Conservation (phyloP, 2,329 filamentous ascomycete genomes). For the Trichoderma sp. region DNA sequence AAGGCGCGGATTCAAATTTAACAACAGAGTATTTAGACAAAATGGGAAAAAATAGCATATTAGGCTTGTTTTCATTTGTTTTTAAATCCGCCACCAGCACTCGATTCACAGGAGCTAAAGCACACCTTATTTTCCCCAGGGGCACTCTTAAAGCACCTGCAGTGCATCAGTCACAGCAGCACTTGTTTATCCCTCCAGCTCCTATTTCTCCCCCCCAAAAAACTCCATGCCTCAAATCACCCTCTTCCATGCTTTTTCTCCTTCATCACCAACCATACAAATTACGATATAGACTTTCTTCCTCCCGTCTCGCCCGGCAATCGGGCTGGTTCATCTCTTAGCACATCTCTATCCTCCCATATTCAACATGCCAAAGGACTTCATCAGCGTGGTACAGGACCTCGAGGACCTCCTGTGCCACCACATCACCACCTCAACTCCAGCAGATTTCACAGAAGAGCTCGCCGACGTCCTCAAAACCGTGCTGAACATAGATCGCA, state of each 20-base stretch:
- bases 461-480: background rate
- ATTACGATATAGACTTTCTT: background rate
- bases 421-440: background rate
- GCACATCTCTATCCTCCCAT: background rate
- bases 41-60: background rate
- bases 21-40: background rate
- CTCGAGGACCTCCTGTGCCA: conserved; percentile 15
- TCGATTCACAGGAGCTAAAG: background rate
- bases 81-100: background rate
- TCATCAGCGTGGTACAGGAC: conserved; percentile 11
- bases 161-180: background rate
- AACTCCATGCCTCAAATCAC: background rate
- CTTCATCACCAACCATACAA: background rate
- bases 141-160: background rate
- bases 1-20: background rate
- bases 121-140: background rate
- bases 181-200: background rate
- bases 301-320: background rate
- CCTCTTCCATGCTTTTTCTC: background rate
- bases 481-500: background rate
- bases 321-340: background rate
- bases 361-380: background rate
- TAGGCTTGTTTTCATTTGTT: background rate
- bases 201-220: background rate
- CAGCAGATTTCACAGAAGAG: background rate